phyloP scores from a whole-genome alignment of 73 alveolate species.

The Symbiodinium pilosum region DNA sequence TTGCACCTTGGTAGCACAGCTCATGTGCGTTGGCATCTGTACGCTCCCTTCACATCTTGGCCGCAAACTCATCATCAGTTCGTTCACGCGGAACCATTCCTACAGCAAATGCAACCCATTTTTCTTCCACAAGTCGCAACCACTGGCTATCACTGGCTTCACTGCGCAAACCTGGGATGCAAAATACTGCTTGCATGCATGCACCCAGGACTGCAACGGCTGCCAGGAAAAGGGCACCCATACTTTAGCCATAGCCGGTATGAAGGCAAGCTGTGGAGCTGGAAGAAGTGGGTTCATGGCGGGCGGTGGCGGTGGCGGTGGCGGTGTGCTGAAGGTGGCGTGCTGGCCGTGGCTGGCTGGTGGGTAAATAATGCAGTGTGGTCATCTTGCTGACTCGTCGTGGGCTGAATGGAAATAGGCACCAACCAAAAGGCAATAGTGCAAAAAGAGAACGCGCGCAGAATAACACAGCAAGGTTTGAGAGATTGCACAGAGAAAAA shows the following conservation, averaged over 20 bases:
- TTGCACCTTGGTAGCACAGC: background rate
- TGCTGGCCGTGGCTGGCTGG: too few species aligned
- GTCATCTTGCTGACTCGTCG: too few species aligned
- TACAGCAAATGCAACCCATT: too few species aligned
- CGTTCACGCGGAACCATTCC: slow-evolving; percentile 3
- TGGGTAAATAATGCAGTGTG: too few species aligned
- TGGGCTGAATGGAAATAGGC: too few species aligned
- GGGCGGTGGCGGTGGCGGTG: too few species aligned
- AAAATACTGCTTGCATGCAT: background rate
- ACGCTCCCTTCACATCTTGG: background rate
- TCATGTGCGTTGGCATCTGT: background rate
- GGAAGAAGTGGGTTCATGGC: too few species aligned
- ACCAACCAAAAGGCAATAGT: too few species aligned
- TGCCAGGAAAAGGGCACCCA: background rate
- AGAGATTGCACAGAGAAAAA: too few species aligned
- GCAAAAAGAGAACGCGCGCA: too few species aligned
- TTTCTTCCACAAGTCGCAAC: background rate
- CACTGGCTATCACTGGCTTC: background rate
- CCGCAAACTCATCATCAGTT: background rate
- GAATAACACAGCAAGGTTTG: too few species aligned
- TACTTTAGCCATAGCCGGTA: background rate
- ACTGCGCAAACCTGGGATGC: background rate
- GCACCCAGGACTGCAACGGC: background rate
- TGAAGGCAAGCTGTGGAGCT: background rate
- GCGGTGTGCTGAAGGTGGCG: too few species aligned